Conservation (phyloP, 23 red algal genomes). For the Cyanidioschyzon merolae region DNA sequence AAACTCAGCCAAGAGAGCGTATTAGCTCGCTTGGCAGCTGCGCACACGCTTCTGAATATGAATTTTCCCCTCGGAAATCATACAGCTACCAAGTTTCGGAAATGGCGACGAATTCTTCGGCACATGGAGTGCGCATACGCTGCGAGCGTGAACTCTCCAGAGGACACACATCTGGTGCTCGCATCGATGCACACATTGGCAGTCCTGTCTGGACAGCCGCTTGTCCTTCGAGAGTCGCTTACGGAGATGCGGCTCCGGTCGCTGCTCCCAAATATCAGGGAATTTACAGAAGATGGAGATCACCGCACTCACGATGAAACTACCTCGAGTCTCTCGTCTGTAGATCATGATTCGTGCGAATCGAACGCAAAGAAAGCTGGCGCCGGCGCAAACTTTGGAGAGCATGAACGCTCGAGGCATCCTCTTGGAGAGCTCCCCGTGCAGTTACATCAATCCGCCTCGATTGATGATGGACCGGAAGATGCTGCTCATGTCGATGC, state of each 20-base stretch:
- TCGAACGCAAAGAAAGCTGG: too few relatives aligned
- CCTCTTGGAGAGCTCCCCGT: too few relatives aligned
- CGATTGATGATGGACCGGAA: too few relatives aligned
- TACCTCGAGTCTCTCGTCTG: too few relatives aligned
- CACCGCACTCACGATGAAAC: too few relatives aligned
- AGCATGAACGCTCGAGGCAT: too few relatives aligned
- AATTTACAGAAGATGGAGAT: too few relatives aligned
- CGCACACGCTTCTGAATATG: conserved; percentile 1
- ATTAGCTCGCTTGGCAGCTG: neutral
- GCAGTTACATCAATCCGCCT: too few relatives aligned
- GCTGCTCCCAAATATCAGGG: too few relatives aligned
- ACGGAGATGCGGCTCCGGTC: neutral
- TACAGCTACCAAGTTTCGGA: neutral
- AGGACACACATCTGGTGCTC: neutral
- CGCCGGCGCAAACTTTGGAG: too few relatives aligned
- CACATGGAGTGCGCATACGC: neutral
- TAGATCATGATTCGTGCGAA: too few relatives aligned
- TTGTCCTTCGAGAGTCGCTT: neutral
- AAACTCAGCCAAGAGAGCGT: neutral
- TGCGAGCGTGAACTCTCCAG: neutral
- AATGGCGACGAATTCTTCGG: neutral
- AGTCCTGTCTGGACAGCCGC: neutral
- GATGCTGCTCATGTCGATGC: too few relatives aligned
- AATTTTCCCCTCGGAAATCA: neutral
- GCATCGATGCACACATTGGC: neutral